Evolutionary conservation across 2,329 filamentous ascomycete genomes (phyloP), one percentile per base, ranked within the genome.

Genomic region (Penicillium verrucosum): DNA sequence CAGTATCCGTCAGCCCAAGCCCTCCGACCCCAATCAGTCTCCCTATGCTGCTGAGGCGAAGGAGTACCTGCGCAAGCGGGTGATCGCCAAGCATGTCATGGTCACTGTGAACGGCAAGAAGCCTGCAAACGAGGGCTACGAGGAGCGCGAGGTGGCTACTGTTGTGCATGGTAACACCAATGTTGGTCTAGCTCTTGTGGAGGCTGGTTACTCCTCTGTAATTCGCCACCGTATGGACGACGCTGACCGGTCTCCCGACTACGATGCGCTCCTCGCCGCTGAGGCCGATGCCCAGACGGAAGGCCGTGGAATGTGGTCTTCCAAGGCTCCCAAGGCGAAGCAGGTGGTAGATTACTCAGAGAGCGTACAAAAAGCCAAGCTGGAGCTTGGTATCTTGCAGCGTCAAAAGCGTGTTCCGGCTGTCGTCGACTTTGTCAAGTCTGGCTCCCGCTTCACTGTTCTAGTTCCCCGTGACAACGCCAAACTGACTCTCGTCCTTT

Each of bases 391-490:
- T 11, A 87, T 91, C 23, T 82, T 99, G 32, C 90, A 94, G 60
- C 86, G 93, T 52, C 92, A 97, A 74, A 93, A 91, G 81, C 93
- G 90, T 75, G 88, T 97, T 4, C 92, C 94, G 8, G 94, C 89
- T 11, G 82, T 99, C 65, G 92, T 99, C 41, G 94, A 99, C 75
- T 99, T 95, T 74, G 94, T 96, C 80, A 97, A 97, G 78, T 90
- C 92, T n/a, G 94, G 90, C 30, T 96, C 92, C 40, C 86, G 94
- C 64, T 99, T 97, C 76, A 96, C 91, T 27, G 82, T 99, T 36
- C 80, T 99, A 10, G 86, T 99, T 47, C 93, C 94, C 45, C 88
- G 92, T 36, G 94, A 99, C 72, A 92, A 91, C 68, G 87, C 93
- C 70, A 97, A 97, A 80, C 81, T 99, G 59, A 99, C 93, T 1